These are phyloP conservation scores for Oryza longistaminata DNA, from an alignment of 176 grass and related monocot species.

Conservation along the genomic window DNA sequence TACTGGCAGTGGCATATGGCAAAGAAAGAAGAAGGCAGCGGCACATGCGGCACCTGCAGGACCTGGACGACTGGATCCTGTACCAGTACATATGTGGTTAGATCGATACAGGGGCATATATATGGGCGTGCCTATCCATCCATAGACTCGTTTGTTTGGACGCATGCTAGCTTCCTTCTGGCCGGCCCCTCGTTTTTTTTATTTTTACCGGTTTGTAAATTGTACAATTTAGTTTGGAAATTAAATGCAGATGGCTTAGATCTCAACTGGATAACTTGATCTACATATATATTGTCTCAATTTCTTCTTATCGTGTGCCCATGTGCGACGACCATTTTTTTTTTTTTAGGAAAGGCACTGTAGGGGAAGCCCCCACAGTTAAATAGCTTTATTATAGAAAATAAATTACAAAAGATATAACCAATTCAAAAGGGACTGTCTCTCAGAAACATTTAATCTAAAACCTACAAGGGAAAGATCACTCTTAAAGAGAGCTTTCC, in stretches of 20 bases:
- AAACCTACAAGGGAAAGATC: too few species aligned
- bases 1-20: neutral
- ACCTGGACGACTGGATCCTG: conserved; percentile 12
- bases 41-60: conserved; percentile 23
- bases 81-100: neutral
- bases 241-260: neutral
- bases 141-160: neutral
- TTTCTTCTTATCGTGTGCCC: too few species aligned
- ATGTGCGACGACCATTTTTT: too few species aligned
- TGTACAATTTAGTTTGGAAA: neutral
- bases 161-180: neutral
- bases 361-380: too few species aligned
- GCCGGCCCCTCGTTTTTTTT: neutral
- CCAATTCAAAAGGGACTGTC: too few species aligned
- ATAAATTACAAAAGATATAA: too few species aligned
- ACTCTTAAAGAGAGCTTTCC: too few species aligned
- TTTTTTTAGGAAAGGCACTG: too few species aligned
- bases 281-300: too few species aligned
- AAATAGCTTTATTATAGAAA: too few species aligned
- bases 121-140: neutral
- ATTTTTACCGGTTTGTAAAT: neutral
- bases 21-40: neutral
- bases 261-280: neutral
- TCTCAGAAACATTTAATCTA: too few species aligned
- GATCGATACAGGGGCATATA: neutral